A percentile compares a stretch with the other conserved stretches of the same genome.
phyloP scores from a whole-genome alignment of 2,329 filamentous ascomycete species.

The Hypoxylon sp. region DNA sequence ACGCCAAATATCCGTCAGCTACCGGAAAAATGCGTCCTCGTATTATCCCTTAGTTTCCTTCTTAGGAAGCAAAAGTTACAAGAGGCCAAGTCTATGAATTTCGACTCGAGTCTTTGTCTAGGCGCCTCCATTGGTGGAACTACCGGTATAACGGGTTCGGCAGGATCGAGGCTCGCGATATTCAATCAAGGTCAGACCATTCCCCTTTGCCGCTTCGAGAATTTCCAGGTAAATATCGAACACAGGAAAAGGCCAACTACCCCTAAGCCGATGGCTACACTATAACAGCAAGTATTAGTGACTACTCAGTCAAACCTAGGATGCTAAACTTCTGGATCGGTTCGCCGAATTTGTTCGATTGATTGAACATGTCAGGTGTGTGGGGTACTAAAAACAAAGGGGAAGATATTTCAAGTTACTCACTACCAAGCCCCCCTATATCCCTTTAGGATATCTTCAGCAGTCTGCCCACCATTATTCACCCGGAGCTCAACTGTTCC shows the following conservation, averaged over 20 bases:
- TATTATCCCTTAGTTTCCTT: constrained; percentile 5
- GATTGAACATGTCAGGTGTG: no score
- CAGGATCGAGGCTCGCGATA: no score
- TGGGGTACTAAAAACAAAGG: neutral
- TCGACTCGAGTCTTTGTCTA: neutral
- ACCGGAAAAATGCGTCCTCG: constrained; percentile 10
- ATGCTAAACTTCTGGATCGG: no score
- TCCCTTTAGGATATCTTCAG: constrained; percentile 38
- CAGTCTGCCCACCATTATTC: constrained; percentile 27
- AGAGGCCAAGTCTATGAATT: neutral
- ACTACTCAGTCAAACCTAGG: no score
- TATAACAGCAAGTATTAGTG: constrained; percentile 16
- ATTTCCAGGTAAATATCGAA: constrained; percentile 38
- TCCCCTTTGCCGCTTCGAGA: constrained; percentile 35
- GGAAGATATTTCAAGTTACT: constrained; percentile 12
- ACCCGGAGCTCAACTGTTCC: constrained; percentile 52
- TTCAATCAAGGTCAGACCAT: no score
- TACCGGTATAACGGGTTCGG: no score
- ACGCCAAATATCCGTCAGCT: neutral
- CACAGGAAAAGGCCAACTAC: constrained; percentile 39
- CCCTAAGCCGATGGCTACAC: constrained; percentile 41
- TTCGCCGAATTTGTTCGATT: no score
- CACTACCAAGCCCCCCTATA: constrained; percentile 44
- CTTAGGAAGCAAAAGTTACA: neutral
- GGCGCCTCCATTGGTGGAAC: no score